Evolutionary conservation across 148 eudicot species (phyloP), one percentile per base, ranked within the genome.

Genomic region (Silene conica): DNA sequence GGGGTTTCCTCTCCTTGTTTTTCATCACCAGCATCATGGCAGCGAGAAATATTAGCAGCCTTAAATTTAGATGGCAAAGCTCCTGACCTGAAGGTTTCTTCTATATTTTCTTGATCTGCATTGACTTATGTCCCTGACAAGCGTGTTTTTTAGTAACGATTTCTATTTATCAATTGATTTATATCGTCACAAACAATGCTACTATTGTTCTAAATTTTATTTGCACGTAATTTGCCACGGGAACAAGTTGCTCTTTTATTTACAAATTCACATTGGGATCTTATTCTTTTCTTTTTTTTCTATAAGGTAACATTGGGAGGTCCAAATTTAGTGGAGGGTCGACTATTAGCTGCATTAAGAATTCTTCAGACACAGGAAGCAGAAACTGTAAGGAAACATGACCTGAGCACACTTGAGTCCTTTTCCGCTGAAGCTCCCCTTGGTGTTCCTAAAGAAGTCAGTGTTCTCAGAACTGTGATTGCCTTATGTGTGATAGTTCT

Each of bases 1-100:
- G 97, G 98, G 26, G 76, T 91, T 76, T 75, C 90, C 60, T 83
- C 90, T 72, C 88, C 98, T 1, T 85, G 82, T 79, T 91, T 91
- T 76, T 89, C 93, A 68, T 87, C 95, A 65, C 98, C 98, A 75
- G 74, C 90, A 70, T 81, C 95, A 71, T 94, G 96, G 98, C 98
- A 94, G 70, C 86, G 74, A 70, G 76, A 85, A 63, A 83, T 94
- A 70, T 74, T 94, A 63, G 73, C 70, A 34, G 84, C 80, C 78
- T 83, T 94, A 26, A 83, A 91, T 63, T 76, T 94, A 71, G 86
- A 83, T 69, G 90, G 91, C 72, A 81, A 87, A 56, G 78, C 83
- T 80, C 81, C 90, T 76, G 71, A 71, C 79, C 89, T 87, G 59
- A 93, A 90, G 98, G 98, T 93, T 71, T 68, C 20, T 75, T 81